phyloP scores from a whole-genome alignment of 495 filamentous ascomycete genomes.

The Daldinia caldariorum region DNA sequence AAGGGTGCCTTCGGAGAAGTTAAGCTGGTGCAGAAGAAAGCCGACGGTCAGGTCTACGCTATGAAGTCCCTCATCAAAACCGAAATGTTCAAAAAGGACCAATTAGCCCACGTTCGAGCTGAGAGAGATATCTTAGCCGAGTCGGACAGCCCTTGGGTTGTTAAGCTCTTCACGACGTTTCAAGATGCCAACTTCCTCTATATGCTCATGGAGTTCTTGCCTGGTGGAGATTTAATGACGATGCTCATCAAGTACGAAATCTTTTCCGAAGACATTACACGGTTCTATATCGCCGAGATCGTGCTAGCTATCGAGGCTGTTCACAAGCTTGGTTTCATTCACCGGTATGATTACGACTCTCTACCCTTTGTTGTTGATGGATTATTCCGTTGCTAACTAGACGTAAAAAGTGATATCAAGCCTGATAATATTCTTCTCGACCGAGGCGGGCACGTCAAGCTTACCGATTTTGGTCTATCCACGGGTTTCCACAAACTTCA shows the following conservation, averaged over 20 bases:
- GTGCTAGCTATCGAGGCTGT: slow-evolving; percentile 97
- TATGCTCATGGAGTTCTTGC: slow-evolving; percentile 99
- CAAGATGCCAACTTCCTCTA: slow-evolving; percentile 96
- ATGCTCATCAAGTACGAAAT: slow-evolving; percentile 99
- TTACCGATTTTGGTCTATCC: slow-evolving; percentile 97
- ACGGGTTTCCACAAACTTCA: slow-evolving; percentile 98
- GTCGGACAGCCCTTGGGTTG: slow-evolving; percentile 98
- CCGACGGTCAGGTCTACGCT: slow-evolving; percentile 96
- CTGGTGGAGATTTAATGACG: slow-evolving; percentile 98
- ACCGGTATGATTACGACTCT: slow-evolving; percentile 74
- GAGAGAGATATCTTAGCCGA: slow-evolving; percentile 98
- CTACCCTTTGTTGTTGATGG: not conserved
- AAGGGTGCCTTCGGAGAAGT: slow-evolving; percentile 99
- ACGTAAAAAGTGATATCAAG: slow-evolving; percentile 89
- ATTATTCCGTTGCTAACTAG: slow-evolving; percentile 21
- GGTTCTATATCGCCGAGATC: slow-evolving; percentile 99
- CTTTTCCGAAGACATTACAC: slow-evolving; percentile 97
- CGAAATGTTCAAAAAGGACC: slow-evolving; percentile 99
- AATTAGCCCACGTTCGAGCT: slow-evolving; percentile 96
- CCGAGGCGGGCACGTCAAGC: slow-evolving; percentile 93
- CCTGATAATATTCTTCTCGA: slow-evolving; percentile 98
- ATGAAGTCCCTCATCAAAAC: slow-evolving; percentile 98
- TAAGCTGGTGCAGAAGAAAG: slow-evolving; percentile 92
- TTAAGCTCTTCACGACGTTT: slow-evolving; percentile 97
- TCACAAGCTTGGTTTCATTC: slow-evolving; percentile 97